Evolutionary conservation across 495 filamentous ascomycete genomes (phyloP).

Genomic region (Talaromyces proteolyticus): DNA sequence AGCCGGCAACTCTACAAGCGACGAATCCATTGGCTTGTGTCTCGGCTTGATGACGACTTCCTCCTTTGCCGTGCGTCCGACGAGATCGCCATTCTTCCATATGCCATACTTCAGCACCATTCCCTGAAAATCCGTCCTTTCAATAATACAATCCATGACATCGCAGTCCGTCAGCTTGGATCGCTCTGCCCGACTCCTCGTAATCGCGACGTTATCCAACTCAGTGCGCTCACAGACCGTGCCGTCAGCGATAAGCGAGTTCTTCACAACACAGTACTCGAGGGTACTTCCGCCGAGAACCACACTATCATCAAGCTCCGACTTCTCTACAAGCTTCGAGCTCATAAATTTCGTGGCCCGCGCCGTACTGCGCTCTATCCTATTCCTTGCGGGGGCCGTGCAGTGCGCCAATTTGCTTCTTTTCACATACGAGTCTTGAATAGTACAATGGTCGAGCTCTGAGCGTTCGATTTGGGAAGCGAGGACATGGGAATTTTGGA

Average conservation of each 20-base stretch:
- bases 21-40: not conserved
- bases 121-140: conserved; percentile 18
- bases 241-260: conserved; percentile 14
- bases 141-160: conserved; percentile 22
- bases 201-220: conserved; percentile 11
- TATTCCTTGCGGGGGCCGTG: conserved; percentile 11
- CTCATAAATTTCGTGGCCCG: conserved; percentile 10
- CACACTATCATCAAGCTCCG: conserved; percentile 15
- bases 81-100: conserved; percentile 27
- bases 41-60: conserved; percentile 8
- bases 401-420: conserved; percentile 13
- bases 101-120: conserved; percentile 27
- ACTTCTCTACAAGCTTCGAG: conserved; percentile 12
- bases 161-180: conserved; percentile 22
- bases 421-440: conserved; percentile 11
- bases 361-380: conserved; percentile 7
- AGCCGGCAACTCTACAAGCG: not conserved
- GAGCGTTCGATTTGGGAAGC: conserved; percentile 11
- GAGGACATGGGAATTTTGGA: not conserved
- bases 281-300: conserved; percentile 11
- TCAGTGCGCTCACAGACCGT: conserved; percentile 10
- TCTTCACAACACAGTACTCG: conserved; percentile 8
- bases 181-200: conserved; percentile 12
- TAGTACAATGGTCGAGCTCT: conserved; percentile 13
- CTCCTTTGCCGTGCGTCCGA: conserved; percentile 18